phyloP scores from a whole-genome alignment of 2,329 filamentous ascomycete species.

The Cordyceps pruinosa region DNA sequence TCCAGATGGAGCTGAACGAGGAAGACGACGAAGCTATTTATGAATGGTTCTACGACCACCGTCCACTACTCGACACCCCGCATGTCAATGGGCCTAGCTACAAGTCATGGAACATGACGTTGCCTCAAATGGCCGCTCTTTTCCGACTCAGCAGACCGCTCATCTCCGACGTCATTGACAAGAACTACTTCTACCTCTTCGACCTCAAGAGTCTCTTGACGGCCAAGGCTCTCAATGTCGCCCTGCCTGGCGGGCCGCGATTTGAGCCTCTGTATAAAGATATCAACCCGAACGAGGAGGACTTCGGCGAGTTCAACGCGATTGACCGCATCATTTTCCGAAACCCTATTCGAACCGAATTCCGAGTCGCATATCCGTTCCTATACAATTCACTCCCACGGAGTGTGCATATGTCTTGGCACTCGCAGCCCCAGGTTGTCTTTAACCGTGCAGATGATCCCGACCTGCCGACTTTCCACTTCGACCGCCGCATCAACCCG shows the following conservation, averaged over 20 bases:
- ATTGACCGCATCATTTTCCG: slow-evolving; percentile 99
- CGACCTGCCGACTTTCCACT: slow-evolving; percentile 91
- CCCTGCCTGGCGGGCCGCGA: slow-evolving; percentile 91
- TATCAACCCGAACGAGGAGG: slow-evolving; percentile 96
- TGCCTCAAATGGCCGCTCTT: slow-evolving; percentile 93
- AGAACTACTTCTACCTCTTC: slow-evolving; percentile 98
- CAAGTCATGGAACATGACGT: slow-evolving; percentile 85
- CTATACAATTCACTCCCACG: slow-evolving; percentile 94
- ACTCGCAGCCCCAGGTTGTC: slow-evolving; percentile 87
- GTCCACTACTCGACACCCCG: slow-evolving; percentile 80
- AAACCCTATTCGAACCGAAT: slow-evolving; percentile 89
- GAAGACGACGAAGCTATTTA: slow-evolving; percentile 84
- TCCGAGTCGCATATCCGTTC: slow-evolving; percentile 87
- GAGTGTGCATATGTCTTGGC: slow-evolving; percentile 89
- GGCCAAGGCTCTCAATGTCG: slow-evolving; percentile 93
- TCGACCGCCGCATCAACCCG: slow-evolving; percentile 95
- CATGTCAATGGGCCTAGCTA: slow-evolving; percentile 97
- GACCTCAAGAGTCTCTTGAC: slow-evolving; percentile 92
- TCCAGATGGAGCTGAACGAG: slow-evolving; percentile 97
- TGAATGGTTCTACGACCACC: slow-evolving; percentile 97
- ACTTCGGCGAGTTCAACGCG: slow-evolving; percentile 98
- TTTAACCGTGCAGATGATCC: slow-evolving; percentile 84
- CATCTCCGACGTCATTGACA: slow-evolving; percentile 84
- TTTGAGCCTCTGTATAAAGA: slow-evolving; percentile 98
- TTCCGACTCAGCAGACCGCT: slow-evolving; percentile 88